These are phyloP conservation scores for Colletotrichum eleusines DNA, from an alignment of 2,329 filamentous ascomycete species.

Conservation along the genomic window DNA sequence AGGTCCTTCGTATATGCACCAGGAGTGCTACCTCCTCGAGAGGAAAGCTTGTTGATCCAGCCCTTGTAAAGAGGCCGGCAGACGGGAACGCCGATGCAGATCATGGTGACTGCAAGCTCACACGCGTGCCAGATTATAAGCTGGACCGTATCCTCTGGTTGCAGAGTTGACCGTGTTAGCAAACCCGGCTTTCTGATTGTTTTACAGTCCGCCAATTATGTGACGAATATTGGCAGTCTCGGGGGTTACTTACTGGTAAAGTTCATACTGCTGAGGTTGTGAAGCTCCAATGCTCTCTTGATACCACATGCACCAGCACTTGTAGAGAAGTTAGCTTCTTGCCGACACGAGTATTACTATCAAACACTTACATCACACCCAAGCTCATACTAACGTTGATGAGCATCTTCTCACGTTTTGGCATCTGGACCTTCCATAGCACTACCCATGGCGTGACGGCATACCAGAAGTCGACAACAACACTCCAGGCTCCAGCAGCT, in stretches of 20 bases:
- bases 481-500: conserved; percentile 38
- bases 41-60: conserved; percentile 30
- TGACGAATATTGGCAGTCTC: too few relatives aligned
- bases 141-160: conserved; percentile 51
- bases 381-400: conserved; percentile 57
- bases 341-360: not conserved
- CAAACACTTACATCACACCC: conserved; percentile 51
- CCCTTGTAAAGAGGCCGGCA: conserved; percentile 52
- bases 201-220: not conserved
- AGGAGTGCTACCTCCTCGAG: conserved; percentile 17
- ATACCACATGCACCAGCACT: conserved; percentile 49
- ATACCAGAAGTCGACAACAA: conserved; percentile 55
- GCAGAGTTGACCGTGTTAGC: conserved; percentile 8
- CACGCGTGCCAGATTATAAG: conserved; percentile 55
- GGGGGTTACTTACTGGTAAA: conserved; percentile 36
- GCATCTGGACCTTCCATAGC: conserved; percentile 59
- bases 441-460: conserved; percentile 58
- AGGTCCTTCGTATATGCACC: conserved; percentile 31
- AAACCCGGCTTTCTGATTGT: not conserved
- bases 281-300: conserved; percentile 47
- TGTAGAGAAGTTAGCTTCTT: not conserved
- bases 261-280: conserved; percentile 46
- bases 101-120: conserved; percentile 54
- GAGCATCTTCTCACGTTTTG: conserved; percentile 58
- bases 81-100: conserved; percentile 56